Evolutionary conservation across 2,329 filamentous ascomycete species (phyloP).

Genomic region (Fusarium dlaminii): DNA sequence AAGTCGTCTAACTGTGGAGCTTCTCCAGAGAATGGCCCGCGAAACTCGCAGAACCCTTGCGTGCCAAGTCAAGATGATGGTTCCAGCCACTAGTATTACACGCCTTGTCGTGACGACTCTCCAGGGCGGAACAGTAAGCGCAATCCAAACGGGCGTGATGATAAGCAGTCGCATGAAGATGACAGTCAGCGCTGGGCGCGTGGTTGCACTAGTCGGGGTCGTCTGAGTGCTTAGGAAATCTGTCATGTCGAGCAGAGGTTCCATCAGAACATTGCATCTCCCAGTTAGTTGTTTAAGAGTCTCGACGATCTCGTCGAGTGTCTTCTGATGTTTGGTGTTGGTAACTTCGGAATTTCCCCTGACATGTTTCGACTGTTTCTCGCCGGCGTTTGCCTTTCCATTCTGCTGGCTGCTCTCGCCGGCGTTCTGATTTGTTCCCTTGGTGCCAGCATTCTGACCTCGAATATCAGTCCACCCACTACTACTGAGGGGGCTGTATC

Average conservation of each 20-base stretch:
- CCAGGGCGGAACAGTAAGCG: slow-evolving; percentile 82
- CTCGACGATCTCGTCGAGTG: slow-evolving; percentile 95
- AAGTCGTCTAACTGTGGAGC: slow-evolving; percentile 74
- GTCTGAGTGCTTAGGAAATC: slow-evolving; percentile 93
- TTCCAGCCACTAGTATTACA: slow-evolving; percentile 86
- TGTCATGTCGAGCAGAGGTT: slow-evolving; percentile 87
- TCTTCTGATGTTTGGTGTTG: slow-evolving; percentile 86
- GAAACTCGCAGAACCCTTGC: slow-evolving; percentile 86
- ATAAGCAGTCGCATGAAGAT: slow-evolving; percentile 90
- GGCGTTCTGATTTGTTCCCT: slow-evolving; percentile 21
- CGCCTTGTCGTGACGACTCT: slow-evolving; percentile 87
- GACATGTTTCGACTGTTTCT: slow-evolving; percentile 51
- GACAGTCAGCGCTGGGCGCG: slow-evolving; percentile 85
- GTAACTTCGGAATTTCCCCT: slow-evolving; percentile 65
- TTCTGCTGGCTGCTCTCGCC: slow-evolving; percentile 40
- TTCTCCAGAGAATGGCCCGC: slow-evolving; percentile 90
- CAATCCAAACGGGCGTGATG: slow-evolving; percentile 87
- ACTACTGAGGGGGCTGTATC: slow-evolving; percentile 90
- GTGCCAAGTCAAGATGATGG: slow-evolving; percentile 89
- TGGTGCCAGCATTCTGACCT: slow-evolving; percentile 41
- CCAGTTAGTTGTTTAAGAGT: slow-evolving; percentile 90
- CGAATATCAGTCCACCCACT: slow-evolving; percentile 73
- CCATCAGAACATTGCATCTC: slow-evolving; percentile 89
- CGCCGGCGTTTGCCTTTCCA: slow-evolving; percentile 36
- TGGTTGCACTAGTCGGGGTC: slow-evolving; percentile 91